phyloP scores from a whole-genome alignment of 805 yeast genomes.

The Kodamaea laetipori region DNA sequence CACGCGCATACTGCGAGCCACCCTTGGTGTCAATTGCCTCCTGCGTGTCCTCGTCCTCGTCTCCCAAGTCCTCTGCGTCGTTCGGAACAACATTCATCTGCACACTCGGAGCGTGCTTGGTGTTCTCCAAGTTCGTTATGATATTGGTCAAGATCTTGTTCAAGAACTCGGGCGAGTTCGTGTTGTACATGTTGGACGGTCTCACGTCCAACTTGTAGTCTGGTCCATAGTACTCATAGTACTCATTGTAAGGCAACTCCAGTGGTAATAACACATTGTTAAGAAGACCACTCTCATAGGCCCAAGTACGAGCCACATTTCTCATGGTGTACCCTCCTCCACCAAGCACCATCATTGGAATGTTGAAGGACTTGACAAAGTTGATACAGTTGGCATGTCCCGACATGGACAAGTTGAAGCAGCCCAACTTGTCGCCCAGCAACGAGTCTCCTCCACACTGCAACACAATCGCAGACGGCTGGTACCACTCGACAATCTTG shows the following conservation, averaged over 20 bases:
- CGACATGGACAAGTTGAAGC: conserved; percentile 87
- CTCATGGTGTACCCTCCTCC: conserved; percentile 99
- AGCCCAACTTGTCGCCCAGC: conserved; percentile 93
- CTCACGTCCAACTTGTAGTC: conserved; percentile 93
- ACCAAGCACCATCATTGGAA: conserved; percentile 92
- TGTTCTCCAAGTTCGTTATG: conserved; percentile 75
- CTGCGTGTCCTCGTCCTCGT: conserved; percentile 79
- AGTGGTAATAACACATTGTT: conserved; percentile 72
- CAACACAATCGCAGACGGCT: conserved; percentile 93
- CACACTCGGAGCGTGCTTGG: conserved; percentile 97
- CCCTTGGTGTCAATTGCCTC: conserved; percentile 87
- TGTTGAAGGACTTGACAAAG: conserved; percentile 78
- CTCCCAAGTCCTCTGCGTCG: conserved; percentile 85
- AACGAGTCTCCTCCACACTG: conserved; percentile 99
- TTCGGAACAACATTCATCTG: conserved; percentile 88
- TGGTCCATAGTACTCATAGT: conserved; percentile 96
- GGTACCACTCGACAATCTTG: conserved; percentile 79
- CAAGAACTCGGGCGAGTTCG: conserved; percentile 89
- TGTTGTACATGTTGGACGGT: conserved; percentile 95
- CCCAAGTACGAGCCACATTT: conserved; percentile 94
- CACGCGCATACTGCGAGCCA: conserved; percentile 85
- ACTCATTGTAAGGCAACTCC: conserved; percentile 83
- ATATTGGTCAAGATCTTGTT: conserved; percentile 81
- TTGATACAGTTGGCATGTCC: conserved; percentile 97
- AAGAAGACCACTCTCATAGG: conserved; percentile 86